These are phyloP conservation scores for Hypsizygus marmoreus DNA, from an alignment of 768 basidiomycete species.

Conservation along the genomic window DNA sequence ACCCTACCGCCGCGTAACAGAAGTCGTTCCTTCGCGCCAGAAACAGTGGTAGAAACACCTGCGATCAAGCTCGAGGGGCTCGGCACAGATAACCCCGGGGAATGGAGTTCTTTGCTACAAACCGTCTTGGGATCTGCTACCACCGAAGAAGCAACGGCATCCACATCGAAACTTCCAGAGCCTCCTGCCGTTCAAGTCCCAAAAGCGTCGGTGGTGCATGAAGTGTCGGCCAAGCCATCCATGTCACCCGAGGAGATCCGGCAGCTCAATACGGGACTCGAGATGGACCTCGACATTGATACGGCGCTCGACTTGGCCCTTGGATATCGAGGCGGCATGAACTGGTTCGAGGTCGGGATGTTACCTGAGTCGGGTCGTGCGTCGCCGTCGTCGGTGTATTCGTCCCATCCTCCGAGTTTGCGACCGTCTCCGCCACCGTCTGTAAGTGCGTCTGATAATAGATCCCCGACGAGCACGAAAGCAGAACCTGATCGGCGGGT, in stretches of 20 bases:
- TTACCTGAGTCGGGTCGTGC: constrained; percentile 37
- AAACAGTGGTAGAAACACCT: constrained; percentile 20
- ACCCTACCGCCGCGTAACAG: constrained; percentile 23
- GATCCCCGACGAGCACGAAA: constrained; percentile 18
- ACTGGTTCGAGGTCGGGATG: constrained; percentile 40
- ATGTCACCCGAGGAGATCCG: constrained; percentile 40
- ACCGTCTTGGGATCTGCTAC: constrained; percentile 33
- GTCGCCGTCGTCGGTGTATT: constrained; percentile 39
- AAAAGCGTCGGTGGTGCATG: constrained; percentile 1
- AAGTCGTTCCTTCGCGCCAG: constrained; percentile 5
- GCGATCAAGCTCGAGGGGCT: constrained; percentile 33
- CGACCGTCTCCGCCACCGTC: constrained; percentile 30
- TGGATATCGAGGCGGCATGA: constrained; percentile 37
- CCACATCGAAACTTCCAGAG: constrained; percentile 12
- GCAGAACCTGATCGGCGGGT: constrained; percentile 2
- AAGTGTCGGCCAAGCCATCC: constrained; percentile 16
- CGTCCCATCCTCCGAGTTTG: constrained; percentile 33
- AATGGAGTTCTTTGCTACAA: constrained; percentile 45
- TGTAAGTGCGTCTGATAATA: constrained; percentile 15
- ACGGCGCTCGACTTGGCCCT: constrained; percentile 42
- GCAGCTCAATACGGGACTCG: constrained; percentile 34
- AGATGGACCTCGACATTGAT: constrained; percentile 39
- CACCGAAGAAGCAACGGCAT: constrained; percentile 13
- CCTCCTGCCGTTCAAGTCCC: background rate
- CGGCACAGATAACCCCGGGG: constrained; percentile 33